Evolutionary conservation across 257 asterid genomes (phyloP).

Genomic region (Primulina tabacum): DNA sequence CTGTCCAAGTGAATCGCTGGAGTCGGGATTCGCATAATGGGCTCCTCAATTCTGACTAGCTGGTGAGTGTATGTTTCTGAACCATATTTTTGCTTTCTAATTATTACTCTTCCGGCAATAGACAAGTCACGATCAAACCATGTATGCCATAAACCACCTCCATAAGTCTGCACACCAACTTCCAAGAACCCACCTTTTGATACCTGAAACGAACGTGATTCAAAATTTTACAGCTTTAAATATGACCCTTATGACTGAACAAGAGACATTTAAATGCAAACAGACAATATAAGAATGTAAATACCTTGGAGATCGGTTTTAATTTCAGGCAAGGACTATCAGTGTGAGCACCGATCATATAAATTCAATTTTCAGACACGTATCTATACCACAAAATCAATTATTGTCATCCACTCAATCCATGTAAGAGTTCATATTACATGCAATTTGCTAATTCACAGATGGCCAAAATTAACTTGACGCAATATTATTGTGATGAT

Average conservation of each 20-base stretch:
- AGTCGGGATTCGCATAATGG: slow-evolving; percentile 94
- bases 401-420: slow-evolving; percentile 18
- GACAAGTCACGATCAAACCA: slow-evolving; percentile 97
- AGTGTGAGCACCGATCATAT: slow-evolving; percentile 92
- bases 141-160: slow-evolving; percentile 98
- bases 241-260: background rate
- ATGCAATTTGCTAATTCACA: slow-evolving; percentile 7
- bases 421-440: background rate
- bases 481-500: background rate
- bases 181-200: slow-evolving; percentile 82
- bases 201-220: slow-evolving; percentile 42
- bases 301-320: slow-evolving; percentile 83
- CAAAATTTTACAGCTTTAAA: background rate
- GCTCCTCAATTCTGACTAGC: slow-evolving; percentile 75
- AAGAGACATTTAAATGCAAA: background rate
- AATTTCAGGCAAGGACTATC: slow-evolving; percentile 90
- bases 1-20: slow-evolving; percentile 95
- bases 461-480: background rate
- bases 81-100: slow-evolving; percentile 60
- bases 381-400: slow-evolving; percentile 46
- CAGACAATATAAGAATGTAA: background rate
- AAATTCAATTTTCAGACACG: slow-evolving; percentile 77
- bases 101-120: slow-evolving; percentile 82
- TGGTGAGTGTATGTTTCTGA: slow-evolving; percentile 56
- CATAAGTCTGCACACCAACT: slow-evolving; percentile 95